Conservation (phyloP, 257 asterid genomes). For the Handroanthus guayacan region DNA sequence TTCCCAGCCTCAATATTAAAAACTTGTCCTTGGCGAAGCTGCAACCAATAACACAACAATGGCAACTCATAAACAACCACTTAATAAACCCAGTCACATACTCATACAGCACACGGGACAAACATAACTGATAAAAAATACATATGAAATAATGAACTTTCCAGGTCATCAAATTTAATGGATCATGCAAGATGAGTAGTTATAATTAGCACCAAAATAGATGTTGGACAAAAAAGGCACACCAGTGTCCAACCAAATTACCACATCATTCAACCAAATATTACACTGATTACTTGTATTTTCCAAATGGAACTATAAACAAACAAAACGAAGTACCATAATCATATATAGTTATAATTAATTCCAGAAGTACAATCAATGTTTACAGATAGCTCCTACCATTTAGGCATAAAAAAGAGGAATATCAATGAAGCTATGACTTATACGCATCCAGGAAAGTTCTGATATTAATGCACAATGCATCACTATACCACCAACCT, state of each 20-base stretch:
- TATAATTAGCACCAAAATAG: conserved; percentile 4
- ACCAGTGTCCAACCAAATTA: neutral
- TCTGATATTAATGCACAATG: neutral
- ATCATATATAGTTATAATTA: neutral
- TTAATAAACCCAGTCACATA: conserved; percentile 11
- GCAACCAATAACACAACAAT: conserved; percentile 37
- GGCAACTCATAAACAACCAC: conserved; percentile 15
- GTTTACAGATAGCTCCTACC: neutral
- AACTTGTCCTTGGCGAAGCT: conserved; percentile 91
- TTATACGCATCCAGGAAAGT: neutral
- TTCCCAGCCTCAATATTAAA: conserved; percentile 96
- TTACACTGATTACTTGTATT: neutral
- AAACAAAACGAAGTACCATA: neutral
- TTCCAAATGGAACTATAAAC: neutral
- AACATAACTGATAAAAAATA: neutral
- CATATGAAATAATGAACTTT: neutral
- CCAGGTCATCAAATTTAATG: conserved; percentile 17
- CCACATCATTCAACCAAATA: neutral
- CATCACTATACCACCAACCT: neutral
- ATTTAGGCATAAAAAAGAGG: neutral
- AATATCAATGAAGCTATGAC: neutral
- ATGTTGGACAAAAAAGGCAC: neutral
- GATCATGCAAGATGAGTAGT: neutral
- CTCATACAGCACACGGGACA: neutral
- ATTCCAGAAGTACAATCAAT: conserved; percentile 4